Evolutionary conservation across 306 rosid species (phyloP).

Genomic region (Luffa acutangula): DNA sequence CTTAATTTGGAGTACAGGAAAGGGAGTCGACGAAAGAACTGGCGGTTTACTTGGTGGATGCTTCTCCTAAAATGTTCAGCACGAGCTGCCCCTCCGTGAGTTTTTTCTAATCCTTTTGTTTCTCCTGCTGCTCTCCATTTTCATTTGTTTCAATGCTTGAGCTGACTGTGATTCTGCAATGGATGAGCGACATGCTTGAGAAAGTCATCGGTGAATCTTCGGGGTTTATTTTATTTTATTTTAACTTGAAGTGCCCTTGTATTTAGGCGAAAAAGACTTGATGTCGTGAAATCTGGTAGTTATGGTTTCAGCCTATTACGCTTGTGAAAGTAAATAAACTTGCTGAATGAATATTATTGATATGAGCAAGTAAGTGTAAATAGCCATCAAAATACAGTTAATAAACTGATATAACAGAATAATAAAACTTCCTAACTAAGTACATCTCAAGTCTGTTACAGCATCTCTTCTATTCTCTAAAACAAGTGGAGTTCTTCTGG

Average conservation of each 20-base stretch:
- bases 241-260: not conserved
- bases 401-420: no score
- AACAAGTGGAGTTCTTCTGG: not conserved
- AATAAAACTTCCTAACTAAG: no score
- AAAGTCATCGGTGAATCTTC: not conserved
- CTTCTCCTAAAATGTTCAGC: constrained; percentile 82
- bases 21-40: constrained; percentile 54
- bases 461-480: not conserved
- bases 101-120: not conserved
- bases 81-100: constrained; percentile 39
- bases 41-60: constrained; percentile 72
- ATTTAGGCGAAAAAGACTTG: not conserved
- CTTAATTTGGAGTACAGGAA: constrained; percentile 22
- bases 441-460: no score
- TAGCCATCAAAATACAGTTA: no score
- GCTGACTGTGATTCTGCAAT: not conserved
- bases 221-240: not conserved
- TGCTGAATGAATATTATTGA: no score
- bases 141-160: not conserved
- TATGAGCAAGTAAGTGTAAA: no score
- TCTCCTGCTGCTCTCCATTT: not conserved
- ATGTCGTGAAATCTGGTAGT: not conserved
- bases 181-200: not conserved
- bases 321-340: no score
- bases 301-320: not conserved